phyloP scores from a whole-genome alignment of 345 rosid genomes.

The Leavenworthia alabamica region DNA sequence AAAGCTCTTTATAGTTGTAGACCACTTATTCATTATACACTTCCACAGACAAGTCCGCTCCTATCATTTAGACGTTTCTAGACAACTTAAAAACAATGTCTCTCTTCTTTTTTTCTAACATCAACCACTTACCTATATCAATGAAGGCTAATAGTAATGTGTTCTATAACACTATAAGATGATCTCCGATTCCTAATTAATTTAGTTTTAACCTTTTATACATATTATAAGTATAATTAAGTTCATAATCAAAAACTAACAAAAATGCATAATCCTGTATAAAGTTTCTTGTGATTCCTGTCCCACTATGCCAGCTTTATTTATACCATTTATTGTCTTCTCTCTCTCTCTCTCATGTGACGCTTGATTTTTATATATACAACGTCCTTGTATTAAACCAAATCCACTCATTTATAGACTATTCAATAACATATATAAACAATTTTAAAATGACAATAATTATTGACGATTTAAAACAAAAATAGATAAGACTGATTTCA shows the following conservation, averaged over 20 bases:
- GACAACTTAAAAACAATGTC: constrained; percentile 5
- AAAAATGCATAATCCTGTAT: not conserved
- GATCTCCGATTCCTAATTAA: too few relatives aligned
- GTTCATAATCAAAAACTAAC: too few relatives aligned
- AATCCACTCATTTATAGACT: not conserved
- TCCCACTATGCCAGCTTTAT: constrained; percentile 6
- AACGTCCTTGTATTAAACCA: not conserved
- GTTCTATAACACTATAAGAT: not conserved
- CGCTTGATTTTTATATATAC: constrained; percentile 5
- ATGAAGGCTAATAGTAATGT: not conserved
- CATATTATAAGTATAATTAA: too few relatives aligned
- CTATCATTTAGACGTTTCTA: constrained; percentile 9
- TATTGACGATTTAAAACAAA: not conserved
- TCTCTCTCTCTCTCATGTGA: constrained; percentile 14
- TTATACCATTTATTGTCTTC: not conserved
- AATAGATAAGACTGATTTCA: not conserved
- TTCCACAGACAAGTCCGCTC: constrained; percentile 23
- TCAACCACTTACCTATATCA: not conserved
- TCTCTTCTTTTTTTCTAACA: not conserved
- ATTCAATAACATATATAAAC: not conserved
- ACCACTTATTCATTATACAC: constrained; percentile 5
- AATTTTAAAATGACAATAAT: not conserved
- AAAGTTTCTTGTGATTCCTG: not conserved
- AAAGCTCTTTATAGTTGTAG: not conserved
- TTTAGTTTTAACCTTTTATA: too few relatives aligned